Evolutionary conservation across 192 early-diverging fungal genomes (phyloP), one percentile per base, ranked within the genome.

Genomic region (Backusella australiensis): DNA sequence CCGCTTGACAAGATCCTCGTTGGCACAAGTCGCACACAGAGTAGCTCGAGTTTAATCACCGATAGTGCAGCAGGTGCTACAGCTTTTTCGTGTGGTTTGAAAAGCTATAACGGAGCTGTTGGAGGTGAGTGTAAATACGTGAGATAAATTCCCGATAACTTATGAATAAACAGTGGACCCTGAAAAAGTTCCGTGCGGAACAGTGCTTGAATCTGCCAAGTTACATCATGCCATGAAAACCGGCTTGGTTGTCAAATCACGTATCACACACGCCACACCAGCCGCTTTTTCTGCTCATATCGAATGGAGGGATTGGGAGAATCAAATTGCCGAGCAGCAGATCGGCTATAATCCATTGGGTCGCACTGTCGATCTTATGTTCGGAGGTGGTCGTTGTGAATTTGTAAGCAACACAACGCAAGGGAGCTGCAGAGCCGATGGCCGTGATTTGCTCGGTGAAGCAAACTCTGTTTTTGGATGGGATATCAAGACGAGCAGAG

Each of bases 11-110:
- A 85, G 59, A 90, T 94, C 34, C 85, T 90, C 66, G 92, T 98
- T 11, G 97, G 98, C 14, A 81, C 91, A 29, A 95, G 94, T 39
- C 91, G 97, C 38, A 99, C 98, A 1, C 86, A 92, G 42, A 94
- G 93, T 65, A 89, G 89, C 66, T 72, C 78, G 83, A 94, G 91
- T 46, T 84, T 98, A 39, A 88, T 98, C 6, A 99, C 98, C 0
- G 97, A 99, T 85, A 95, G 93, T 44, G 98, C 98, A 6, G 97
- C 97, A 26, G 97, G 96, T 11, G 98, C 97, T 0, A 98, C 98
- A 1, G 97, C 98, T 3, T 99, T 95, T 77, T 86, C 95, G 4
- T 98, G 97, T 80, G 91, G 85, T 17, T 77, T 90, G 34, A 99
- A 99, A 83, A 86, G 94, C 0, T 98, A 95, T 84, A 99, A 99